These are phyloP conservation scores for Pythium apleroticum DNA, from an alignment of 352 stramenopile genomes.

Conservation along the genomic window DNA sequence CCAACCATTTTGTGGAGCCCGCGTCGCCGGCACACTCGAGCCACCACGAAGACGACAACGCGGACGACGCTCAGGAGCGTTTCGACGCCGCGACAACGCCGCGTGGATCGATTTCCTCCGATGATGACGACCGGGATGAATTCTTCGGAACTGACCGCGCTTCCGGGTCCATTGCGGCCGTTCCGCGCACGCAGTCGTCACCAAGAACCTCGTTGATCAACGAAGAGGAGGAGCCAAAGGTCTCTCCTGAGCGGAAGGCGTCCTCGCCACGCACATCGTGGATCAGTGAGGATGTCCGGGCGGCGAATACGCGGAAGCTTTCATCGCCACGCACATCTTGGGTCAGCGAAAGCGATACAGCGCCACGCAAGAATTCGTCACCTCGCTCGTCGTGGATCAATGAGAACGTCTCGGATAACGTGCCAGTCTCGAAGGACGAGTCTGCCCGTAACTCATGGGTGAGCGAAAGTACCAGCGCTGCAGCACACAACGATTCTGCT, in stretches of 20 bases:
- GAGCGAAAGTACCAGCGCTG: conserved; percentile 1
- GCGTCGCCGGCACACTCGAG: conserved; percentile 18
- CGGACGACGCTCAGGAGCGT: not conserved
- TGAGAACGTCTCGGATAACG: conserved; percentile 8
- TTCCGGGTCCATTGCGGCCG: not conserved
- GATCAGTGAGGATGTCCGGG: not conserved
- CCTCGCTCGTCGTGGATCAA: conserved; percentile 23
- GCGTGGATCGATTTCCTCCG: conserved; percentile 16
- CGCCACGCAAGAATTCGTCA: conserved; percentile 2
- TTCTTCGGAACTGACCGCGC: not conserved
- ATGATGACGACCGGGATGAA: conserved; percentile 8
- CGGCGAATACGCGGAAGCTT: not conserved
- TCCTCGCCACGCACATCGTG: conserved; percentile 9
- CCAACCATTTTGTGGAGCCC: conserved; percentile 20
- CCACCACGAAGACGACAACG: not conserved
- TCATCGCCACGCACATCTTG: conserved; percentile 17
- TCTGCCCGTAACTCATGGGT: conserved; percentile 10
- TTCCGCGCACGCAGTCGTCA: conserved; percentile 1
- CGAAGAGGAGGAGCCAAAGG: not conserved
- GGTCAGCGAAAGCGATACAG: conserved; percentile 18
- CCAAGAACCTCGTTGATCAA: not conserved
- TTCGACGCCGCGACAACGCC: conserved; percentile 1
- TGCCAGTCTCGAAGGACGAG: conserved; percentile 2
- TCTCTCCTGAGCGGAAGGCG: not conserved
- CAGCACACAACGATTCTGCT: too few species aligned